Percentiles rank a stretch among this genome's conserved stretches.
phyloP scores from a whole-genome alignment of 225 moss, liverwort and hornwort species.

The Antitrichia curtipendula region DNA sequence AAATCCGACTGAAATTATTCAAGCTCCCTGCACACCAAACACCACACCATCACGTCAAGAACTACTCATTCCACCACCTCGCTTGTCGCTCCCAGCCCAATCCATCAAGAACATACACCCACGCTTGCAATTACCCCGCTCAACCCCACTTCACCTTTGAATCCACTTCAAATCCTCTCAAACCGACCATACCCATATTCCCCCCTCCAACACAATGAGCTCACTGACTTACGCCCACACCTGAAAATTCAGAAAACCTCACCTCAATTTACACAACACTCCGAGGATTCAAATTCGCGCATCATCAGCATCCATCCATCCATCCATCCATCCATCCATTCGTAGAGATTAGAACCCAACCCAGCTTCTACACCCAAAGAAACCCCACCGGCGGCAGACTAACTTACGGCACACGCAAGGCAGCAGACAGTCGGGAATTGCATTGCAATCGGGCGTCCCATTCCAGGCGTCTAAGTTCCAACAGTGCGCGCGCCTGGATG shows the following conservation, averaged over 20 bases:
- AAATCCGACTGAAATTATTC: not conserved
- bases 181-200: not conserved
- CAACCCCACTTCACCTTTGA: not conserved
- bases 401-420: not conserved
- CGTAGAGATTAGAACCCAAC: not conserved
- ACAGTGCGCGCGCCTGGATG: not conserved
- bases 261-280: not conserved
- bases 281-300: not conserved
- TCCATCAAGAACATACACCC: not conserved
- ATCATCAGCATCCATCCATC: not conserved
- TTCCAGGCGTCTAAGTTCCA: not conserved
- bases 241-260: not conserved
- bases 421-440: not conserved
- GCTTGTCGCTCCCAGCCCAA: not conserved
- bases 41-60: not conserved
- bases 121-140: not conserved
- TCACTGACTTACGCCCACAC: not conserved
- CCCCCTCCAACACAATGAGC: not conserved
- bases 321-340: not conserved
- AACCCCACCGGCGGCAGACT: not conserved
- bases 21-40: not conserved
- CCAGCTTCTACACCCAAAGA: not conserved
- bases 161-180: not conserved
- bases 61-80: not conserved
- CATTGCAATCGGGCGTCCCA: not conserved